These are phyloP conservation scores for Musa balbisiana DNA, from an alignment of 202 grass and related monocot species.

Conservation along the genomic window DNA sequence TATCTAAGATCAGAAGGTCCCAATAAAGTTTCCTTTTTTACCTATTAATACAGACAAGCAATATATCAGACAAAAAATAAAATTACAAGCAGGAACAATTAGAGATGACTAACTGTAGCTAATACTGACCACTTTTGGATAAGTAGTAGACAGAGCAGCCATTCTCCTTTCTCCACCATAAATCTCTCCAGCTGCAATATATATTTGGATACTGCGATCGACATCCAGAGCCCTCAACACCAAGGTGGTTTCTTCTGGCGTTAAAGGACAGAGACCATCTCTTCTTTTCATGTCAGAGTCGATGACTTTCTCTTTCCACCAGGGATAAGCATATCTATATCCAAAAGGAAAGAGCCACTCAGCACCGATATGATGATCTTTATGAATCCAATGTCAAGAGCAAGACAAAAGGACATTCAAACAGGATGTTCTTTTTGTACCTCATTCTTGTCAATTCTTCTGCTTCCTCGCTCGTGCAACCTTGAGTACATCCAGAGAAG, in stretches of 20 bases:
- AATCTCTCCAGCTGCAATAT: conserved; percentile 94
- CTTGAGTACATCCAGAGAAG: conserved; percentile 92
- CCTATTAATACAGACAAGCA: conserved; percentile 36
- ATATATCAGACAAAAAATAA: conserved; percentile 1
- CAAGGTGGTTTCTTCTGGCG: conserved; percentile 82
- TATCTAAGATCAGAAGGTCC: conserved; percentile 69
- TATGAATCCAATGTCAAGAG: not conserved
- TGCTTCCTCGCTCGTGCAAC: conserved; percentile 72
- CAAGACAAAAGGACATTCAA: not conserved
- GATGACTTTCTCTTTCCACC: conserved; percentile 98
- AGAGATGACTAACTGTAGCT: not conserved
- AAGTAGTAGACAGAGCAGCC: conserved; percentile 59
- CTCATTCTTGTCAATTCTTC: conserved; percentile 85
- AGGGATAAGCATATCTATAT: conserved; percentile 84
- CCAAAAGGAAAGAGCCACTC: not conserved
- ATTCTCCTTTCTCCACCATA: conserved; percentile 74
- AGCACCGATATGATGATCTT: not conserved
- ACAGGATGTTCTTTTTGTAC: conserved; percentile 18
- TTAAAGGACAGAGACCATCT: conserved; percentile 89
- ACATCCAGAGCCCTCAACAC: conserved; percentile 75
- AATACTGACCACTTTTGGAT: conserved; percentile 69
- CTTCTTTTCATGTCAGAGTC: conserved; percentile 77
- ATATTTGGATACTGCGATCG: conserved; percentile 76
- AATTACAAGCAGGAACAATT: conserved; percentile 5
- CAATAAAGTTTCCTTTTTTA: conserved; percentile 84